These are phyloP conservation scores for Clitopilus hobsonii DNA, from an alignment of 768 basidiomycete species.

Conservation along the genomic window DNA sequence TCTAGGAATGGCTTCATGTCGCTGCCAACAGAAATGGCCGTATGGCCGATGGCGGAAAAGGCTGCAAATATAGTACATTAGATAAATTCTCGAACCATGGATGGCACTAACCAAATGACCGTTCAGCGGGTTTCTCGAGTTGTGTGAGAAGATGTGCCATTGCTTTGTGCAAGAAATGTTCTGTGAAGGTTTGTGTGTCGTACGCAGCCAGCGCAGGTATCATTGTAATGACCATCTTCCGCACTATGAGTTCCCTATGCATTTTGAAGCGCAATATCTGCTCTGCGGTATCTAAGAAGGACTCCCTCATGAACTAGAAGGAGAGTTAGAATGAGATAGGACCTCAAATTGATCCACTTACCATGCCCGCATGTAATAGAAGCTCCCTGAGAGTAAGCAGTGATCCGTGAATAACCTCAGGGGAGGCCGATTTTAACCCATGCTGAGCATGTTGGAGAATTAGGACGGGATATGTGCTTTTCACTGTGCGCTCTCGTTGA, in stretches of 20 bases:
- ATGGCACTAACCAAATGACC: constrained; percentile 63
- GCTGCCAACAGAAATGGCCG: constrained; percentile 85
- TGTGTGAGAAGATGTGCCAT: constrained; percentile 91
- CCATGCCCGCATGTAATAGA: constrained; percentile 91
- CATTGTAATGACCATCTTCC: constrained; percentile 92
- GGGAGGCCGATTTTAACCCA: constrained; percentile 72
- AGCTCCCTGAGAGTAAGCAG: constrained; percentile 89
- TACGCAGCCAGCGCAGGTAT: constrained; percentile 94
- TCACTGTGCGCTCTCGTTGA: constrained; percentile 62
- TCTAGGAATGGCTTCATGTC: constrained; percentile 97
- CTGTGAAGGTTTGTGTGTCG: constrained; percentile 88
- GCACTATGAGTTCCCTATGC: constrained; percentile 82
- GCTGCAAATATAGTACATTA: constrained; percentile 37
- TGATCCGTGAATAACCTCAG: constrained; percentile 91
- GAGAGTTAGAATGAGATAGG: not conserved
- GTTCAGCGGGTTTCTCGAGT: constrained; percentile 84
- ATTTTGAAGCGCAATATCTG: constrained; percentile 85
- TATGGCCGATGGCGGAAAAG: constrained; percentile 95
- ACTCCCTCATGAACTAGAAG: constrained; percentile 82
- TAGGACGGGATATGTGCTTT: constrained; percentile 64
- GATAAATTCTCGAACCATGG: constrained; percentile 8
- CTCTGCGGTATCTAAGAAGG: constrained; percentile 83
- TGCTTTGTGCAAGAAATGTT: constrained; percentile 86
- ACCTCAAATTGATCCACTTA: constrained; percentile 30
- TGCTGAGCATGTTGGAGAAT: constrained; percentile 87